Conservation (phyloP, 2,329 filamentous ascomycete species). For the Ophiostoma triangulosporum region DNA sequence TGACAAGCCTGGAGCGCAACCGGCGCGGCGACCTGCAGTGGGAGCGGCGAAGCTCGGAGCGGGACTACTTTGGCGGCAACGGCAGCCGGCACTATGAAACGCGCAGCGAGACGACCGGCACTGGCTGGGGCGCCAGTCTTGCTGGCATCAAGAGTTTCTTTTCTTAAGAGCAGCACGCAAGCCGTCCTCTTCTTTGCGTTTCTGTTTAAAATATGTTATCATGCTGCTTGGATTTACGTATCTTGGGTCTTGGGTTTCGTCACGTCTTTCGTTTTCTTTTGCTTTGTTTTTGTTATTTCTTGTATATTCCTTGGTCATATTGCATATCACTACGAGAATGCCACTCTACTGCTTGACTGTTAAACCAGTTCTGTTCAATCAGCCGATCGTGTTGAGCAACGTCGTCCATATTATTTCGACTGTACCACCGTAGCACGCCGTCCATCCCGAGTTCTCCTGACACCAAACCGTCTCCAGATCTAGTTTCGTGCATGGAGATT, state of each 20-base stretch:
- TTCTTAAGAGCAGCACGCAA: background rate
- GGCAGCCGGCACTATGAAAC: background rate
- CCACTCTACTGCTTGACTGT: background rate
- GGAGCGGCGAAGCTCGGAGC: constrained; percentile 25
- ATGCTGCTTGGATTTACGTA: background rate
- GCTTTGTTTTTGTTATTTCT: background rate
- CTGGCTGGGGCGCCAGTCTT: constrained; percentile 18
- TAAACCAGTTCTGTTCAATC: background rate
- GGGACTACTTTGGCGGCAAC: constrained; percentile 22
- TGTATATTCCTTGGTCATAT: background rate
- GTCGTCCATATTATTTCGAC: background rate
- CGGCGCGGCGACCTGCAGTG: constrained; percentile 23
- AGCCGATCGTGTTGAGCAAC: background rate
- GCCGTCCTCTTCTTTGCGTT: no score
- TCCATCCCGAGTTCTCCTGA: background rate
- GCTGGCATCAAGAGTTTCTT: constrained; percentile 9
- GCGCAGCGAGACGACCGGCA: constrained; percentile 14
- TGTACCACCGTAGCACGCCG: background rate
- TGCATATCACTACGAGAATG: background rate
- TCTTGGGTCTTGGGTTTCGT: background rate
- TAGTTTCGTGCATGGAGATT: constrained; percentile 6
- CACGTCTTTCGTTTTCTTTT: background rate
- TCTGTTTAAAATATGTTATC: background rate
- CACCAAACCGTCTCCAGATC: constrained; percentile 8
- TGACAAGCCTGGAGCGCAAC: constrained; percentile 22